These are phyloP conservation scores for Chytriomyces hyalinus DNA, from an alignment of 192 early-diverging fungal species.

Conservation along the genomic window DNA sequence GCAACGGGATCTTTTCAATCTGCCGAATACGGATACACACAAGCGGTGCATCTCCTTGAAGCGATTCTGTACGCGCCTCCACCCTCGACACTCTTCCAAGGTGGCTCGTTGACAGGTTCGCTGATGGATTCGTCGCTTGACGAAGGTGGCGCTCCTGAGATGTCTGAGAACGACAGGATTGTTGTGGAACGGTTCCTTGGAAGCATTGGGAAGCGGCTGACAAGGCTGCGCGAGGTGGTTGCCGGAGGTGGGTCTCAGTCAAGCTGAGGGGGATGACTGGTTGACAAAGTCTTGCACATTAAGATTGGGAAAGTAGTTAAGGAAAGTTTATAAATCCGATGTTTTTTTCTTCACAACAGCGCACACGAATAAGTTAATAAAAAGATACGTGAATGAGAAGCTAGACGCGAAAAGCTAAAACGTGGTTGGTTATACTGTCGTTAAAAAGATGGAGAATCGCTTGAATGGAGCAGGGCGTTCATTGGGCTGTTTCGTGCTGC, in stretches of 20 bases:
- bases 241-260: background rate
- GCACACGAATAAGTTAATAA: too few relatives aligned
- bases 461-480: too few relatives aligned
- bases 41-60: constrained; percentile 50
- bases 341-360: too few relatives aligned
- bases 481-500: too few relatives aligned
- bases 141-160: constrained; percentile 18
- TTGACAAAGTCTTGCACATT: too few relatives aligned
- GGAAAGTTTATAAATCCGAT: too few relatives aligned
- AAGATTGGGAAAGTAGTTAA: too few relatives aligned
- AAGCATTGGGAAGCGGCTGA: constrained; percentile 39
- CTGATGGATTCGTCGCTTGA: constrained; percentile 15
- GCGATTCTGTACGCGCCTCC: constrained; percentile 40
- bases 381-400: too few relatives aligned
- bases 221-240: constrained; percentile 14
- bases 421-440: too few relatives aligned
- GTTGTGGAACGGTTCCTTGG: constrained; percentile 50
- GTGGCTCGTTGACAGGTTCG: background rate
- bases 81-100: constrained; percentile 4
- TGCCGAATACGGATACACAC: constrained; percentile 49
- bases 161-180: constrained; percentile 44
- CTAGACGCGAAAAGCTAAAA: too few relatives aligned
- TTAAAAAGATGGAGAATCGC: too few relatives aligned
- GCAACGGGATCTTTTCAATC: background rate
- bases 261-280: background rate